Evolutionary conservation across 805 yeast genomes (phyloP).

Genomic region (Spencermartinsiella europaea): DNA sequence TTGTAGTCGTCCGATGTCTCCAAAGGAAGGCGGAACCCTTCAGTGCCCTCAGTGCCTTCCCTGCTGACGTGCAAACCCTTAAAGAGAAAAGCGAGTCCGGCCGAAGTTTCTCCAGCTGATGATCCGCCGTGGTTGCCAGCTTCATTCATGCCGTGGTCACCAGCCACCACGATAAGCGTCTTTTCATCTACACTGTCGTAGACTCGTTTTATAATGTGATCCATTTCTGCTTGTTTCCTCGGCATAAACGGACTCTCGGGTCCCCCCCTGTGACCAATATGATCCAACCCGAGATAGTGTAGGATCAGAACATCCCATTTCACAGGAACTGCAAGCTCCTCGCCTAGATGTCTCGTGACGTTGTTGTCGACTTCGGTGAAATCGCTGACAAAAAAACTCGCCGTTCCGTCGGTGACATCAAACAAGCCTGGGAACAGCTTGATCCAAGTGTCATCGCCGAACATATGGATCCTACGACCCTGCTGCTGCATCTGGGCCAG

Average conservation of each 20-base stretch:
- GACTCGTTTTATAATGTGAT: conserved; percentile 50
- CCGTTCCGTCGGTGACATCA: conserved; percentile 71
- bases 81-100: conserved; percentile 71
- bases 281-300: conserved; percentile 92
- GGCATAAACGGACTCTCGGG: conserved; percentile 78
- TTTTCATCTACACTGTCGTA: conserved; percentile 40
- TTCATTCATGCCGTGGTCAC: conserved; percentile 97
- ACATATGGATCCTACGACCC: conserved; percentile 61
- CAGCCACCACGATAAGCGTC: conserved; percentile 70
- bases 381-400: conserved; percentile 91
- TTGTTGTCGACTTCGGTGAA: conserved; percentile 90
- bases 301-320: conserved; percentile 83
- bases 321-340: conserved; percentile 40
- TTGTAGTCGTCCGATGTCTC: conserved; percentile 41
- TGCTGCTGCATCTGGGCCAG: conserved; percentile 52
- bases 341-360: conserved; percentile 79
- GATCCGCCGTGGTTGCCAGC: conserved; percentile 97
- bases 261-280: conserved; percentile 97
- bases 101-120: conserved; percentile 83
- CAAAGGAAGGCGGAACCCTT: no score
- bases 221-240: conserved; percentile 83
- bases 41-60: background rate
- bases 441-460: conserved; percentile 98
- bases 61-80: conserved; percentile 42
- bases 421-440: conserved; percentile 77